These are phyloP conservation scores for Fusarium xylarioides DNA, from an alignment of 2,329 filamentous ascomycete genomes.

Conservation along the genomic window DNA sequence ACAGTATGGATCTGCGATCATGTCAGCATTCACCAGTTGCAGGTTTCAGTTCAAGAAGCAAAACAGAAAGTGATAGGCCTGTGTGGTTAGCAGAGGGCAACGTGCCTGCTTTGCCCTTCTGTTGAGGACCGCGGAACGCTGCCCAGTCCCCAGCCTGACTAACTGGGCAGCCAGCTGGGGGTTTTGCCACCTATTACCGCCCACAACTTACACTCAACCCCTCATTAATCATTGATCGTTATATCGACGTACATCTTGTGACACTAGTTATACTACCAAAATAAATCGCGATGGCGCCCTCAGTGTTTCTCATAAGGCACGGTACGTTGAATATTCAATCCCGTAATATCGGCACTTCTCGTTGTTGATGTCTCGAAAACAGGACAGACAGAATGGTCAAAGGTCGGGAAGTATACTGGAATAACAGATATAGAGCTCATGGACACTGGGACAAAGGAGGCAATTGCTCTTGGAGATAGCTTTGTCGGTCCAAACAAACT, in stretches of 20 bases:
- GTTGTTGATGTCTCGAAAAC: not conserved
- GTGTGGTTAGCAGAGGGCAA: too few relatives aligned
- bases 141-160: not conserved
- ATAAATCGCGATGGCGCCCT: not conserved
- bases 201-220: not conserved
- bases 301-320: not conserved
- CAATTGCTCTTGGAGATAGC: not conserved
- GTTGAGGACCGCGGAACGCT: too few relatives aligned
- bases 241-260: too few relatives aligned
- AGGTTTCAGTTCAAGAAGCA: too few relatives aligned
- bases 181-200: not conserved
- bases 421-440: not conserved
- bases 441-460: not conserved
- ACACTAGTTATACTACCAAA: too few relatives aligned
- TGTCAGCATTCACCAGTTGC: accelerated
- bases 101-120: too few relatives aligned
- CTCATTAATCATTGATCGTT: not conserved
- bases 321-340: not conserved
- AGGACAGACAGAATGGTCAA: not conserved
- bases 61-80: too few relatives aligned
- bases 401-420: not conserved
- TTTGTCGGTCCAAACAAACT: not conserved
- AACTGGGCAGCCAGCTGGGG: not conserved
- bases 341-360: too few relatives aligned
- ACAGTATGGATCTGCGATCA: not conserved